Evolutionary conservation across 495 filamentous ascomycete species (phyloP), one percentile per base, ranked within the genome.

Genomic region (Podospora appendiculata): DNA sequence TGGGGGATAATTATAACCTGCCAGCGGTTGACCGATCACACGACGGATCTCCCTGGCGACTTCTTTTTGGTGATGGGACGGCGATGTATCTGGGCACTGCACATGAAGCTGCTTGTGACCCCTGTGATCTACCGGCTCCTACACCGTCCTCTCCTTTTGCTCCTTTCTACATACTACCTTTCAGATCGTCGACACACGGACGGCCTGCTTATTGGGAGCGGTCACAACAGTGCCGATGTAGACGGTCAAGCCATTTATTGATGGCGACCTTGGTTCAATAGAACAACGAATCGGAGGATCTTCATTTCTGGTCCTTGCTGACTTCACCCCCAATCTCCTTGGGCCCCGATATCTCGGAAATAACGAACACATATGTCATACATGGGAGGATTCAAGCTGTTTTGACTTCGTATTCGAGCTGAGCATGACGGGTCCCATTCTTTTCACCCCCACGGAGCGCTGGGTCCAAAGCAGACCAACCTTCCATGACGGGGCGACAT

Each of bases 71-170:
- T 62, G 64, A 65, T 60, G 53, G 65, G 53, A 69, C 58, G 58
- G 62, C 59, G 60, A 63, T 54, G 56, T 48, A 56, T 61, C 54
- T 54, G 56, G 62, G 61, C 57, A 58, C 61, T 46, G 14, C 25
- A 32, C 4, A 32, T 9, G 41, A 7, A 56, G 55, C 55, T 64
- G 50, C 57, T 48, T 51, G 60, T 64, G 58, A 59, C 56, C 46
- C 42, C 54, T 53, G 58, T 56, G 52, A 60, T 51, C 57, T 59
- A 56, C 57, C 61, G 49, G n/a, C 40, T 56, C 51, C 58, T 59
- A 64, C 65, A 65, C 70, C 69, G 64, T 76, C 69, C 72, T 67
- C 67, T 75, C 72, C 66, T 75, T 75, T 61, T 52, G 17, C 11
- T 33, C 43, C 32, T 40, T 48, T 48, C 43, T 19, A 48, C 46